phyloP scores from a whole-genome alignment of 2,329 filamentous ascomycete genomes.

The Fusarium sp. region DNA sequence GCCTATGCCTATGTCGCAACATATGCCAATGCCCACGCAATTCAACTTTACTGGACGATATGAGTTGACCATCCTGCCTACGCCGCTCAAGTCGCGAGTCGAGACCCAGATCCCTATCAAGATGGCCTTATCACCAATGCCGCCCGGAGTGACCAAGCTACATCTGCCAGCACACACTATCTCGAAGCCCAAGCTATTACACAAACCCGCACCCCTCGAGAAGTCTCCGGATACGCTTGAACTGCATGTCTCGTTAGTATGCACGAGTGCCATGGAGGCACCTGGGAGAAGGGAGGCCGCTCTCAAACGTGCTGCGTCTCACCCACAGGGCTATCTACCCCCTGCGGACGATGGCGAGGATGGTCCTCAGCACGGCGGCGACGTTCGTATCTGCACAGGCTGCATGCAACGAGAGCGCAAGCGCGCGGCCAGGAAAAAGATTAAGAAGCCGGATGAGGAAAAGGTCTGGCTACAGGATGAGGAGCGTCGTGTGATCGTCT shows the following conservation, averaged over 20 bases:
- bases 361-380: conserved; percentile 87
- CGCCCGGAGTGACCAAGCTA: conserved; percentile 80
- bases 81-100: conserved; percentile 86
- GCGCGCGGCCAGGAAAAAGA: conserved; percentile 90
- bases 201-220: conserved; percentile 73
- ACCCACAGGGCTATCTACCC: conserved; percentile 55
- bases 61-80: conserved; percentile 72
- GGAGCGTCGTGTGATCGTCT: conserved; percentile 85
- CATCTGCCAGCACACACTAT: conserved; percentile 92
- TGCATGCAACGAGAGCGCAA: conserved; percentile 94
- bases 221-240: conserved; percentile 81
- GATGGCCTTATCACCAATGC: conserved; percentile 81
- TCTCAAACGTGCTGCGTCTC: conserved; percentile 65
- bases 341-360: conserved; percentile 70
- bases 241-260: conserved; percentile 85
- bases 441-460: conserved; percentile 93
- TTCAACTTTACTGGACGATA: conserved; percentile 54
- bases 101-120: conserved; percentile 96
- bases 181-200: conserved; percentile 90
- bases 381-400: conserved; percentile 90
- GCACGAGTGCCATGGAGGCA: conserved; percentile 90
- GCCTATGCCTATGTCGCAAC: conserved; percentile 50
- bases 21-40: conserved; percentile 46
- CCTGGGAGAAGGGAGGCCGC: conserved; percentile 75
- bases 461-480: conserved; percentile 87